A percentile compares a stretch with the other conserved stretches of the same genome.
Conservation (phyloP, 1,284 basidiomycete species). For the Gomphus bonarii region DNA sequence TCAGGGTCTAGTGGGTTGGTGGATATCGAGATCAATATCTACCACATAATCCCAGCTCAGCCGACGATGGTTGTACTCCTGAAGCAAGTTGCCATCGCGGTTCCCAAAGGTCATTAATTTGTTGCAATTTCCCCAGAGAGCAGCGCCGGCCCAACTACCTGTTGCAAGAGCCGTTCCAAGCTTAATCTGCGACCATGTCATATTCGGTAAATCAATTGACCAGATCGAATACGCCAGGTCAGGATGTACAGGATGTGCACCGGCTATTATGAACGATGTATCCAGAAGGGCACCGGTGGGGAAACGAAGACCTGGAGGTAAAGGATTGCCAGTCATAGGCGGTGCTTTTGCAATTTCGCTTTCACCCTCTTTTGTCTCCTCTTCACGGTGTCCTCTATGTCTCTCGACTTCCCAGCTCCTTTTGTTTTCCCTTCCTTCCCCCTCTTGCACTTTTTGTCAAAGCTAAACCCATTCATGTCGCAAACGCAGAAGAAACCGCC, state of each 20-base stretch:
- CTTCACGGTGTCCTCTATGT: background rate
- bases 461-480: conserved; percentile 44
- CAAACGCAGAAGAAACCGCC: conserved; percentile 86
- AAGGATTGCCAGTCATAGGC: conserved; percentile 77
- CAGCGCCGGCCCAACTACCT: conserved; percentile 85
- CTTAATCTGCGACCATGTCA: conserved; percentile 82
- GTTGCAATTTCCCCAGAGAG: conserved; percentile 70
- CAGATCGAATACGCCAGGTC: conserved; percentile 87
- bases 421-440: background rate
- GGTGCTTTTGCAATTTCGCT: conserved; percentile 30
- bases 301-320: conserved; percentile 89
- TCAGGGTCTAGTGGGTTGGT: conserved; percentile 68
- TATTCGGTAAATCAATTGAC: conserved; percentile 71
- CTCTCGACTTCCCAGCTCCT: background rate
- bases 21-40: conserved; percentile 85
- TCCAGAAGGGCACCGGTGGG: conserved; percentile 87
- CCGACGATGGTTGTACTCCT: conserved; percentile 84
- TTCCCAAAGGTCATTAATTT: conserved; percentile 87
- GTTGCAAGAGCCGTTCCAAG: conserved; percentile 66
- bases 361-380: background rate
- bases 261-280: conserved; percentile 78
- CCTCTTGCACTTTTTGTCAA: background rate
- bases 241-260: conserved; percentile 82
- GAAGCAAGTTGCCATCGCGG: conserved; percentile 73
- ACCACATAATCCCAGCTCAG: conserved; percentile 89